Percentiles rank a stretch among this genome's conserved stretches.
phyloP scores from a whole-genome alignment of 2,329 filamentous ascomycete species.

The Fusarium foetens region DNA sequence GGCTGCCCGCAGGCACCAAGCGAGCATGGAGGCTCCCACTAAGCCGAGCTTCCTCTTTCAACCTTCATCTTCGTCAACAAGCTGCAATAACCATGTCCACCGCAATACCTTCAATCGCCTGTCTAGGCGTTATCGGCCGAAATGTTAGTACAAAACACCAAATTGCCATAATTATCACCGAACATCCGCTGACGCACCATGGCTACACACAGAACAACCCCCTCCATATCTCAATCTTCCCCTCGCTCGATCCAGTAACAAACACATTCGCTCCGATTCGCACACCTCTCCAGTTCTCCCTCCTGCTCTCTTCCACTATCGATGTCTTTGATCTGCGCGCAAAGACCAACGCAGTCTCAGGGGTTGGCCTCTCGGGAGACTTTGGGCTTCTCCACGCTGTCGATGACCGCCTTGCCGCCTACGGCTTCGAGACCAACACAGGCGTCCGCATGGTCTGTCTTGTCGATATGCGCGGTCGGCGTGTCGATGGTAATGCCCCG shows the following conservation, averaged over 20 bases:
- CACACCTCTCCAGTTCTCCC: constrained; percentile 87
- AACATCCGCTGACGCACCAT: neutral
- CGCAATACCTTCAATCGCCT: constrained; percentile 83
- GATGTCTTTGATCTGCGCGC: constrained; percentile 92
- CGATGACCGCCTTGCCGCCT: constrained; percentile 91
- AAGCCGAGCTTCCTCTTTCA: constrained; percentile 31
- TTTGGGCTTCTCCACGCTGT: constrained; percentile 91
- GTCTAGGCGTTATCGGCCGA: constrained; percentile 92
- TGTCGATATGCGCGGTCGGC: constrained; percentile 86
- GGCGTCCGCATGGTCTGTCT: constrained; percentile 90
- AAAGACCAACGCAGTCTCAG: constrained; percentile 68
- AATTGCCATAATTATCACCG: neutral
- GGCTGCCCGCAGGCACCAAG: constrained; percentile 24
- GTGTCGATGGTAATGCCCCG: constrained; percentile 50
- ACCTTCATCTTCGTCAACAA: constrained; percentile 26
- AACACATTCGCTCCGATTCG: constrained; percentile 67
- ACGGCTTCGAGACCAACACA: constrained; percentile 97
- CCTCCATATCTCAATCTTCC: constrained; percentile 91
- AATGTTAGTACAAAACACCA: constrained; percentile 68
- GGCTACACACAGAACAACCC: constrained; percentile 85
- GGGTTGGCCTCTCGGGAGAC: constrained; percentile 75
- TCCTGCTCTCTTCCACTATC: constrained; percentile 89
- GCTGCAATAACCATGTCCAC: constrained; percentile 61
- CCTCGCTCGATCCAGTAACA: constrained; percentile 71
- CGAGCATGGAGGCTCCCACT: constrained; percentile 34